A percentile compares a stretch with the other conserved stretches of the same genome.
phyloP scores from a whole-genome alignment of 768 basidiomycete genomes.

The Lactarius akahatsu region DNA sequence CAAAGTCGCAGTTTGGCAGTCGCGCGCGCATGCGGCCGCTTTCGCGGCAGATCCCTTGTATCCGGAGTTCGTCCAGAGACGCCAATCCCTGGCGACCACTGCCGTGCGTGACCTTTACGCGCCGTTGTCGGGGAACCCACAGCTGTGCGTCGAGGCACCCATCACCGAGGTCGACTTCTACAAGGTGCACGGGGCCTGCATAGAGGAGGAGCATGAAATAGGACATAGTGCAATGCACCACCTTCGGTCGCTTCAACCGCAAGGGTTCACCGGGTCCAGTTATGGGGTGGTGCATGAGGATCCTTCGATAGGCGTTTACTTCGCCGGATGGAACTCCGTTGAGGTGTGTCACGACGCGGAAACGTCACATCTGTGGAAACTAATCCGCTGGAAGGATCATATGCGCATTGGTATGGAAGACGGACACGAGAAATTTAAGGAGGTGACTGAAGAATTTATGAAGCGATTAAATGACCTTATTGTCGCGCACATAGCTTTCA shows the following conservation, averaged over 20 bases:
- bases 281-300: constrained; percentile 3
- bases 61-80: no score
- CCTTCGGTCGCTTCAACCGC: constrained; percentile 4
- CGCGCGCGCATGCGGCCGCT: no score
- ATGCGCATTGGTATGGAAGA: neutral
- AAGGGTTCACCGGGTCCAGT: constrained; percentile 1
- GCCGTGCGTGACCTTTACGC: neutral
- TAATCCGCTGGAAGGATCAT: neutral
- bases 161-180: neutral
- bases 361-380: neutral
- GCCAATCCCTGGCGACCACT: neutral
- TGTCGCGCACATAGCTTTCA: neutral
- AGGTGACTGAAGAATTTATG: neutral
- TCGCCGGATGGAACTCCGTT: constrained; percentile 7
- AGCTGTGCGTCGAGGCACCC: neutral
- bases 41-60: no score
- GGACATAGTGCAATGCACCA: neutral
- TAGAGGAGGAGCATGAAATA: neutral
- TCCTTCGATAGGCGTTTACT: neutral
- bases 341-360: constrained; percentile 4
- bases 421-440: neutral
- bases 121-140: neutral
- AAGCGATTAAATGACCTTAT: neutral
- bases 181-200: neutral
- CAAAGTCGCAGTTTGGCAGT: no score